phyloP scores from a whole-genome alignment of 495 filamentous ascomycete species.

The Xylaria venustula region DNA sequence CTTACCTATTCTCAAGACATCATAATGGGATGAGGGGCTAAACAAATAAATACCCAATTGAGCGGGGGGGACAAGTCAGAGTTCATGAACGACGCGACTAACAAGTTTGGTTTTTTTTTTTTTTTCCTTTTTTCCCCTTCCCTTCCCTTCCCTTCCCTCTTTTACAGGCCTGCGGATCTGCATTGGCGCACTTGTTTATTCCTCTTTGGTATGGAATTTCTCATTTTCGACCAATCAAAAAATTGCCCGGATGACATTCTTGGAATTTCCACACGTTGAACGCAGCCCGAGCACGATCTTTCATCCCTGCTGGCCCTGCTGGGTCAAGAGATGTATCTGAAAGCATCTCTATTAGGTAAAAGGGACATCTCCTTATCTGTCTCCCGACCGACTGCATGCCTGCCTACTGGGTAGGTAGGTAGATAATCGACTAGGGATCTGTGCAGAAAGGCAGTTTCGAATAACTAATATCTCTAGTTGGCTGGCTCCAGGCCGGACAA shows the following conservation, averaged over 20 bases:
- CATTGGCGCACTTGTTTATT: not conserved
- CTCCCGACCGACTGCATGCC: too few relatives aligned
- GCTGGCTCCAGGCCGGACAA: slow-evolving; percentile 31
- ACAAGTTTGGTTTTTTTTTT: not conserved
- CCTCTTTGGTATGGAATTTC: not conserved
- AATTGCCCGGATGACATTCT: slow-evolving; percentile 17
- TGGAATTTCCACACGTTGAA: slow-evolving; percentile 16
- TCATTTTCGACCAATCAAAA: slow-evolving; percentile 31
- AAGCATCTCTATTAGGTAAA: not conserved
- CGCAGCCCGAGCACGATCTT: not conserved
- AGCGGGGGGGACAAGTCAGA: slow-evolving; percentile 5
- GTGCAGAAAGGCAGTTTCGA: slow-evolving; percentile 12
- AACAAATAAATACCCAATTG: slow-evolving; percentile 6
- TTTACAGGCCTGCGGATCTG: slow-evolving; percentile 4
- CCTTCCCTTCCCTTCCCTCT: not conserved
- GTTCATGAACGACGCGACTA: slow-evolving; percentile 7
- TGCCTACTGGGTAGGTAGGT: too few relatives aligned
- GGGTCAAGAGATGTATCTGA: not conserved
- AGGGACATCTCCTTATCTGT: not conserved
- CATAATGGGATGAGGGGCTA: slow-evolving; percentile 1
- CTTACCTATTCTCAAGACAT: slow-evolving; percentile 7
- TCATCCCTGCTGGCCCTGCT: not conserved
- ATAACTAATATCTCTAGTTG: slow-evolving; percentile 14
- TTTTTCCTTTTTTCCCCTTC: not conserved
- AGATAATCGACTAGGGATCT: not conserved